Base-by-base conservation (phyloP, 371 early-diverging fungal genomes). In the Saksenaea oblongispora region DNA sequence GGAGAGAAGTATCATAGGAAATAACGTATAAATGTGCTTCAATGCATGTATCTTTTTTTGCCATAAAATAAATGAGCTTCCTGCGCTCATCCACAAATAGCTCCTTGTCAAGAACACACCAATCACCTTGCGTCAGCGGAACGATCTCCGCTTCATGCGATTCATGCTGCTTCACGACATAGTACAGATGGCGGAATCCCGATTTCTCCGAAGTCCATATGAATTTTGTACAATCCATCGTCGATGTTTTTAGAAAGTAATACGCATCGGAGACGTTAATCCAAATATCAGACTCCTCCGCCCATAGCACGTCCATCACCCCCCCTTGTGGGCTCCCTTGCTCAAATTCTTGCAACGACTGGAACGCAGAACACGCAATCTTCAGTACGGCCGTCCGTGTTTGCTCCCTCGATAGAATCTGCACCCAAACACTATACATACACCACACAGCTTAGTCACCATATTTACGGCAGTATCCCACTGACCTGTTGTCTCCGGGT, bases 181-280 rank as follows among this genome's bases (percentile, higher is more conserved):
- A 65, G 64, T 89, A 90, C 24, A 93, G 67, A 66, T 93, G 92
- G 26, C 90, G 83, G 62, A 75, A 90, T 1, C 92, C 91, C 15
- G 82, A 74, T 27, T 73, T 76, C 65, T 93, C 92, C 5, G 89
- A 87, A 15, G 87, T 73, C 78, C 87, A 78, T 8, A 91, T 81
- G 24, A 92, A 78, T 28, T 66, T 34, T 1, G 66, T 66, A 39
- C 22, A 28, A 2, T 54, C 35, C 1, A 15, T 2, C n/a, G 34
- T 57, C 7, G 57, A 56, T 24, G 34, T 10, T 13, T 74, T 37
- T 10, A 87, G 72, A 54, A 87, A 84, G 56, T 86, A 73, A 59
- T 70, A 84, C 17, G 79, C 79, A 28, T 87, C 87, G 0, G 83
- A 77, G 18, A 91, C 78, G 63, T 90, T 93, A 66, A 91, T 86